Percentiles rank a stretch among this genome's conserved stretches.
Conservation (phyloP, 1,139 yeast genomes). For the Scheffersomyces lignicola region DNA sequence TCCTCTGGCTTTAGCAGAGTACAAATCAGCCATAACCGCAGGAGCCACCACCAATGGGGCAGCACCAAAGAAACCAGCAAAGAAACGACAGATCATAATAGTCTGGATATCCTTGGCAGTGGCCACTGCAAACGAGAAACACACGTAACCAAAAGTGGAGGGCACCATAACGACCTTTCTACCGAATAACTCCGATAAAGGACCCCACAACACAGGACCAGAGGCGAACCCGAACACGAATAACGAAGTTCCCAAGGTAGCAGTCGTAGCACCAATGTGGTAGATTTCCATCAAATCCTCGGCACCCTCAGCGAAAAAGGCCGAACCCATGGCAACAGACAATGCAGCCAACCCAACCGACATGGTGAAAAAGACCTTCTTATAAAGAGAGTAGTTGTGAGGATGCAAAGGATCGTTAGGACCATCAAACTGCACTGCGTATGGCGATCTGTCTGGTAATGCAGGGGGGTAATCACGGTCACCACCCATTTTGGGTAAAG, state of each 20-base stretch:
- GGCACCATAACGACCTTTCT: constrained; percentile 30
- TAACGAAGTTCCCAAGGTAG: constrained; percentile 40
- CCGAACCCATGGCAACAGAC: constrained; percentile 50
- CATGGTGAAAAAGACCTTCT: constrained; percentile 26
- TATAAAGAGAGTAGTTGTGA: constrained; percentile 40
- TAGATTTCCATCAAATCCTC: constrained; percentile 23
- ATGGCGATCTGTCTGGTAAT: constrained; percentile 34
- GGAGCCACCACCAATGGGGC: constrained; percentile 48
- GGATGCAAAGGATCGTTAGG: constrained; percentile 53
- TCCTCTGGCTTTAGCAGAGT: constrained; percentile 33
- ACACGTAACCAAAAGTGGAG: constrained; percentile 30
- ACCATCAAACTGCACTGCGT: constrained; percentile 47
- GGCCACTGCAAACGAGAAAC: constrained; percentile 41
- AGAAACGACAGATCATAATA: constrained; percentile 42
- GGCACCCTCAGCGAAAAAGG: constrained; percentile 37
- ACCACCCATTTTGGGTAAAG: constrained; percentile 41
- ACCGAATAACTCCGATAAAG: constrained; percentile 42
- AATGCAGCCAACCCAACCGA: constrained; percentile 37
- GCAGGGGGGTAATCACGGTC: constrained; percentile 38
- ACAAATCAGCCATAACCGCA: constrained; percentile 44
- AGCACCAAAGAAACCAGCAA: constrained; percentile 42
- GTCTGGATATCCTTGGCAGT: constrained; percentile 40
- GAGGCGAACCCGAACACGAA: constrained; percentile 47
- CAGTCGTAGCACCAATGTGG: constrained; percentile 34
- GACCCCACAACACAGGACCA: constrained; percentile 46